Conservation (phyloP, 805 yeast species). For the Cyberlindnera misumaiensis region DNA sequence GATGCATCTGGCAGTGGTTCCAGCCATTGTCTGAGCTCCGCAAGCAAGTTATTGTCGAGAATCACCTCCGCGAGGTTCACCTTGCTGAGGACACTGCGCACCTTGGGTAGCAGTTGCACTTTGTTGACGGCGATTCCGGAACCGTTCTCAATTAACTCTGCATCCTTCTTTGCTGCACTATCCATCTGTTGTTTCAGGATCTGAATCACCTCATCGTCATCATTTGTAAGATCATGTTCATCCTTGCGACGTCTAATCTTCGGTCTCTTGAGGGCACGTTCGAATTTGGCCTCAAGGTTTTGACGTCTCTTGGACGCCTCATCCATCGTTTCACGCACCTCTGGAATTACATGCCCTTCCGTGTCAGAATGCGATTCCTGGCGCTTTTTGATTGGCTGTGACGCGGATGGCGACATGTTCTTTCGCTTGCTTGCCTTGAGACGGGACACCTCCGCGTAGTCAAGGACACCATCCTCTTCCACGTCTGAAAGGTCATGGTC, state of each 20-base stretch:
- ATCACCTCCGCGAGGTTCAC: slow-evolving; percentile 87
- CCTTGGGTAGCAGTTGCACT: slow-evolving; percentile 73
- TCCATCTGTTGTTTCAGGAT: slow-evolving; percentile 85
- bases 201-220: slow-evolving; percentile 88
- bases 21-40: slow-evolving; percentile 92
- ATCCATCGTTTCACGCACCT: slow-evolving; percentile 13
- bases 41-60: slow-evolving; percentile 86
- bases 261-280: slow-evolving; percentile 63
- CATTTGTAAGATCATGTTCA: slow-evolving; percentile 90
- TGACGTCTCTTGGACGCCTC: slow-evolving; percentile 49
- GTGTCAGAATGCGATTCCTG: background rate
- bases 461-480: slow-evolving; percentile 14
- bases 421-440: slow-evolving; percentile 19
- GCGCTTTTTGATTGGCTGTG: slow-evolving; percentile 1
- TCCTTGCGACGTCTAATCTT: slow-evolving; percentile 60
- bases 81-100: slow-evolving; percentile 66
- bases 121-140: slow-evolving; percentile 52
- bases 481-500: slow-evolving; percentile 4
- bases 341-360: slow-evolving; percentile 6
- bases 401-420: slow-evolving; percentile 1
- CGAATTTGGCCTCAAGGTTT: slow-evolving; percentile 75
- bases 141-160: slow-evolving; percentile 41
- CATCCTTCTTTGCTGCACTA: slow-evolving; percentile 72
- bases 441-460: slow-evolving; percentile 22
- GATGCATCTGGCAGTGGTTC: slow-evolving; percentile 98